Conservation (phyloP, 2,329 filamentous ascomycete species). For the Alternaria incomplexa region DNA sequence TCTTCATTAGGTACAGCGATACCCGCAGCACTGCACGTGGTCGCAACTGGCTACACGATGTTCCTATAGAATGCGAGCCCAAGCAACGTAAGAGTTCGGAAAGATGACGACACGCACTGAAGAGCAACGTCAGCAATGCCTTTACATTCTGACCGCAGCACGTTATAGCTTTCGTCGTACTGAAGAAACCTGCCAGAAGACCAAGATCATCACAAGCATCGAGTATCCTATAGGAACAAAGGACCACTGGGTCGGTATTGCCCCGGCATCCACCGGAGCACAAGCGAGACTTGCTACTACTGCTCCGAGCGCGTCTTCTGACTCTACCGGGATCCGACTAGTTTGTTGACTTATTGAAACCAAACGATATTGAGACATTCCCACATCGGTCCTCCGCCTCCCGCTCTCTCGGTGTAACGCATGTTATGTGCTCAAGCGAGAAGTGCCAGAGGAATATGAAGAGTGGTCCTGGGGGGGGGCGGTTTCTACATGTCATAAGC, state of each 20-base stretch:
- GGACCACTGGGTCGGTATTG: constrained; percentile 1
- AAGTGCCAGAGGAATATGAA: background rate
- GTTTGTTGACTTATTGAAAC: background rate
- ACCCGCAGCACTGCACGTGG: background rate
- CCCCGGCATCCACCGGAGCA: background rate
- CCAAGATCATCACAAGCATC: background rate
- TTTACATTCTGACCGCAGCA: background rate
- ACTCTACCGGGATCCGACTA: constrained; percentile 5
- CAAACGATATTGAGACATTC: constrained; percentile 1
- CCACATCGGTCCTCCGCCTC: background rate
- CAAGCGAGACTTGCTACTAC: background rate
- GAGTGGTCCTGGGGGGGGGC: background rate
- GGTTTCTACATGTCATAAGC: background rate
- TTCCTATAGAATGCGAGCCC: background rate
- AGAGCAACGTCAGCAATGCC: background rate
- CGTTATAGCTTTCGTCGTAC: background rate
- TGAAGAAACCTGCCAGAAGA: background rate
- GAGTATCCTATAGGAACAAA: background rate
- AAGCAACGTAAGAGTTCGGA: background rate
- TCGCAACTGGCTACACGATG: background rate
- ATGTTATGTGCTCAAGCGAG: background rate
- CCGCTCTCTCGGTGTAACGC: background rate
- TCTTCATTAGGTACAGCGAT: background rate
- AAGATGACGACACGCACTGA: background rate
- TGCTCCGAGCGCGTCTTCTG: background rate